phyloP scores from a whole-genome alignment of 163 green algal species.

The Scenedesmus sp. region DNA sequence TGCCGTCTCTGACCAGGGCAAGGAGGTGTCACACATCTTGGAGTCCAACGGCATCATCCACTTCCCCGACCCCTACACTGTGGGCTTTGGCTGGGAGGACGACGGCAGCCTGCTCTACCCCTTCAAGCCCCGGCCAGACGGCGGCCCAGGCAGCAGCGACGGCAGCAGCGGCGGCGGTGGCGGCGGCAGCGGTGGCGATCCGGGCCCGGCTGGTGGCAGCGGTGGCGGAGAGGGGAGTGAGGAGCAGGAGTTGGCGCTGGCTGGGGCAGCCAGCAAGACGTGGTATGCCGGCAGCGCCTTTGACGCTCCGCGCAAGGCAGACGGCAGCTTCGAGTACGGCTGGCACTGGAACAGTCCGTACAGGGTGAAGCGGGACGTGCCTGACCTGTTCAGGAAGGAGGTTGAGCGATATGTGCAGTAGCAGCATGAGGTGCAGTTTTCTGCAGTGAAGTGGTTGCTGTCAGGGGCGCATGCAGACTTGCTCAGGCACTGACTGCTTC shows the following conservation, averaged over 20 bases:
- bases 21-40: constrained; percentile 66
- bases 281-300: constrained; percentile 60
- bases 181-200: background rate
- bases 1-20: constrained; percentile 46
- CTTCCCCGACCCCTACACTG: constrained; percentile 67
- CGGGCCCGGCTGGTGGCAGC: background rate
- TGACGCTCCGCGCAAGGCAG: constrained; percentile 56
- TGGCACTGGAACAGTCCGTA: constrained; percentile 80
- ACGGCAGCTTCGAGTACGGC: constrained; percentile 58
- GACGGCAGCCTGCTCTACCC: constrained; percentile 66
- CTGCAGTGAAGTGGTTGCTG: no score
- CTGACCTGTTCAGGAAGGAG: constrained; percentile 72
- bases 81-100: constrained; percentile 69
- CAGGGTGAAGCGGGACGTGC: constrained; percentile 62
- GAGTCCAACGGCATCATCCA: constrained; percentile 71
- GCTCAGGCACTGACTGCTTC: no score
- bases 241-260: constrained; percentile 39
- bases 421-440: background rate
- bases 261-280: constrained; percentile 57
- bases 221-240: background rate
- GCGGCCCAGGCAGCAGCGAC: background rate
- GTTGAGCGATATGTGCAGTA: constrained; percentile 62
- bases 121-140: constrained; percentile 43
- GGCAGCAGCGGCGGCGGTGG: constrained; percentile 1
- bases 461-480: no score